These are phyloP conservation scores for Scytalidium lignicola DNA, from an alignment of 2,329 filamentous ascomycete species.

Conservation along the genomic window DNA sequence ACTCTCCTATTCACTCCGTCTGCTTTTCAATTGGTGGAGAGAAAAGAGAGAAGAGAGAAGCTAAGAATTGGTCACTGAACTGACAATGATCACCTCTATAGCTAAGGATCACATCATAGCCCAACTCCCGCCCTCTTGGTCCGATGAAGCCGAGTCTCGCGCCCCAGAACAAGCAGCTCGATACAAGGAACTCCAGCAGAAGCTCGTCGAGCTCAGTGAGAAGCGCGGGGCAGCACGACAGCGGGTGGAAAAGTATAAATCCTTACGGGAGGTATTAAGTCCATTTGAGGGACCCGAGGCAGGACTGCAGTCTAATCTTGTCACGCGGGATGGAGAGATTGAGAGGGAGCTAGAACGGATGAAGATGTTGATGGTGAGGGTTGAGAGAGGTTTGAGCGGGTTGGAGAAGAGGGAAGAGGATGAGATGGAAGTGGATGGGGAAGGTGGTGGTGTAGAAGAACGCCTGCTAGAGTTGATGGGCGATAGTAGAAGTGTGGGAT, in stretches of 20 bases:
- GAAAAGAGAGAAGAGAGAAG: too few relatives aligned
- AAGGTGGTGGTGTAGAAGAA: conserved; percentile 1
- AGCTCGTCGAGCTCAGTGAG: conserved; percentile 45
- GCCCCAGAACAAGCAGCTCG: conserved; percentile 37
- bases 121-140: conserved; percentile 23
- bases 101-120: conserved; percentile 20
- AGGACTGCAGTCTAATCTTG: conserved; percentile 59
- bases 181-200: conserved; percentile 45
- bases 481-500: background rate
- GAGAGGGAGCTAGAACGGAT: conserved; percentile 63
- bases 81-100: conserved; percentile 4
- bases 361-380: conserved; percentile 56
- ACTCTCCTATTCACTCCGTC: background rate
- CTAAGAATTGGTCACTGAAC: too few relatives aligned
- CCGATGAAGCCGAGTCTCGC: conserved; percentile 30
- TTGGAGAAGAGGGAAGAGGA: conserved; percentile 15
- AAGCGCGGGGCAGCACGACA: conserved; percentile 34
- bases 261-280: conserved; percentile 45
- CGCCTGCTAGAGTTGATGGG: background rate
- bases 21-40: background rate
- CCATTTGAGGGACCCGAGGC: conserved; percentile 41
- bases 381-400: conserved; percentile 45
- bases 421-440: conserved; percentile 19
- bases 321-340: conserved; percentile 59
- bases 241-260: conserved; percentile 42